Base-by-base conservation (phyloP, 2,329 filamentous ascomycete species). In the Penicillium sumatraense region DNA sequence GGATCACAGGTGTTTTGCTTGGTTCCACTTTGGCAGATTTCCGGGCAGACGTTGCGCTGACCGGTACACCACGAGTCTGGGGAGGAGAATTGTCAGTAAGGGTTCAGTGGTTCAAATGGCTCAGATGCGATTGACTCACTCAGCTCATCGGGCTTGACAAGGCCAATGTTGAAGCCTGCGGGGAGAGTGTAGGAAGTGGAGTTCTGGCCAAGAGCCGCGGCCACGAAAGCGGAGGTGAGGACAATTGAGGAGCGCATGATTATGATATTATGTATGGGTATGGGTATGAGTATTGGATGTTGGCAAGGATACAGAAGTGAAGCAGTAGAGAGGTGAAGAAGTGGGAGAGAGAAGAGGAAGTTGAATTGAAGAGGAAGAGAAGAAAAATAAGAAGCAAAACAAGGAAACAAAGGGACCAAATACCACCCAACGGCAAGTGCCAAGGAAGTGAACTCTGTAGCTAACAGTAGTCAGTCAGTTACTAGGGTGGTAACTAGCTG, bases 21-120 rank as follows among this genome's bases (percentile, higher is more conserved):
- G 61, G 78, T 73, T 59, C 71, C 67, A 59, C 80, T 79, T 58
- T 78, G 78, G 74, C 86, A 89, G 60, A 88, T 78, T 54, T 79
- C 69, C 14, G 82, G 83, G 75, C 86, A 89, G 41, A 80, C 80
- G 72, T 85, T 85, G 57, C 74, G 73, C 75, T 88, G 77, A 59
- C 79, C 83, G 51, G 72, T 70, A 69, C 86, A 89, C 85, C 85
- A 88, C 54, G 74, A 65, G 58, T 68, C 80, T 82, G 56, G 47
- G 14, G 29, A 16, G 29, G 20, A 16, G n/a, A 40, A 23, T 27
- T 10, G 33, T 57, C 26, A 54, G 51, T 10, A n/a, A n/a, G n/a
- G n/a, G n/a, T n/a, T n/a, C n/a, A n/a, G 9, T 36, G 16, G 18
- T 5, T 27, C 31, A 33, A 18, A 26, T 11, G 3, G 13, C 27